phyloP scores from a whole-genome alignment of 1,284 basidiomycete genomes.

The Veloboletus limbatus region DNA sequence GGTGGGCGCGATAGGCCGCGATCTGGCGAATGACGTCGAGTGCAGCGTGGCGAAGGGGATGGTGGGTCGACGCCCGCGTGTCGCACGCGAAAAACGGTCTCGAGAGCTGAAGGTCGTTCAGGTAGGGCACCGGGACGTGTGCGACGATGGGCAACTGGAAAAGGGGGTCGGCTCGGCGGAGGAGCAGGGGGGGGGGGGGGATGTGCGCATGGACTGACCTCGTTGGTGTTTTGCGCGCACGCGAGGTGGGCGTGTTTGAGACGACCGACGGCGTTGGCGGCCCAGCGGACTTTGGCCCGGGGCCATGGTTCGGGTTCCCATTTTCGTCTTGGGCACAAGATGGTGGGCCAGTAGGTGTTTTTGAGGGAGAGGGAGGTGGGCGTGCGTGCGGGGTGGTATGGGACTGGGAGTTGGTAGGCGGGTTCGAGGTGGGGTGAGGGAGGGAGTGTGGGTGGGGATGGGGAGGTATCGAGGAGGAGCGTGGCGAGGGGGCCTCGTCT shows the following conservation, averaged over 20 bases:
- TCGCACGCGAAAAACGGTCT: conserved; percentile 63
- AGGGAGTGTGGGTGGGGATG: conserved; percentile 37
- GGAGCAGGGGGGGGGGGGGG: too few species aligned
- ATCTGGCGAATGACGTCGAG: conserved; percentile 73
- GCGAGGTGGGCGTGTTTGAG: conserved; percentile 51
- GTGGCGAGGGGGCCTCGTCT: conserved; percentile 47
- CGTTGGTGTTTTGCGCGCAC: conserved; percentile 35
- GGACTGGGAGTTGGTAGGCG: conserved; percentile 64
- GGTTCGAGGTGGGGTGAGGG: conserved; percentile 38
- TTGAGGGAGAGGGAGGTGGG: conserved; percentile 65
- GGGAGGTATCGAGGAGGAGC: conserved; percentile 49
- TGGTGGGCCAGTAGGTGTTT: conserved; percentile 77
- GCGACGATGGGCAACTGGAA: conserved; percentile 73
- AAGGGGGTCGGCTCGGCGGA: too few species aligned
- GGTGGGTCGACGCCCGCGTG: conserved; percentile 59
- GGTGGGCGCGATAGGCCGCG: conserved; percentile 53
- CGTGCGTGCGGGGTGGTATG: conserved; percentile 70
- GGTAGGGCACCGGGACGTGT: conserved; percentile 65
- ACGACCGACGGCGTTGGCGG: conserved; percentile 61
- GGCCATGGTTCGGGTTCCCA: conserved; percentile 70
- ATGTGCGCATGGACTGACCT: conserved; percentile 42
- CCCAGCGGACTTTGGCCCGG: conserved; percentile 63
- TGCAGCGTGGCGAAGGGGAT: conserved; percentile 82
- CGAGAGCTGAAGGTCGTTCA: conserved; percentile 34
- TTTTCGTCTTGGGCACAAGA: conserved; percentile 71